These are phyloP conservation scores for Eucalyptus tenuipes DNA, from an alignment of 345 rosid genomes.

Conservation along the genomic window DNA sequence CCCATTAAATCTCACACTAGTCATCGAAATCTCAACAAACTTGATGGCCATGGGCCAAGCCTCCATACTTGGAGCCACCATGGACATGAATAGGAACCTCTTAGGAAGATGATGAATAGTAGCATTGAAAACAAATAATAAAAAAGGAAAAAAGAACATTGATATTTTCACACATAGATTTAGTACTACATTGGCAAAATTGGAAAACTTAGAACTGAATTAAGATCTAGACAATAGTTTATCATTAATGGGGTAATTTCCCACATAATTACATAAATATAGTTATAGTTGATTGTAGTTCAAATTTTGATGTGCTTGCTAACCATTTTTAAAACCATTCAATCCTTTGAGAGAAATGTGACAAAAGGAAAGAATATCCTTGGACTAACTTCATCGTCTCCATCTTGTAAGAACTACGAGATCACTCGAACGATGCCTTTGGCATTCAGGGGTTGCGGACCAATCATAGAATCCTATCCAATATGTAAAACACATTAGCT, in stretches of 20 bases:
- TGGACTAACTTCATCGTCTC: rapidly evolving
- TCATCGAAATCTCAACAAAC: neutral
- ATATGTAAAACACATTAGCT: neutral
- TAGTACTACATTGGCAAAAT: neutral
- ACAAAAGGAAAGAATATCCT: neutral
- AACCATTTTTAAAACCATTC: neutral
- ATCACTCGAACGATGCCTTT: rapidly evolving
- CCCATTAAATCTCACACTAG: no score
- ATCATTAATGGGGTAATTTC: neutral
- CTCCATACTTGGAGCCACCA: neutral
- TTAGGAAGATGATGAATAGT: neutral
- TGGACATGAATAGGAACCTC: neutral
- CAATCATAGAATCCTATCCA: neutral
- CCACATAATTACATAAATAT: neutral
- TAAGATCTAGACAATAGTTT: neutral
- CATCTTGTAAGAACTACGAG: neutral
- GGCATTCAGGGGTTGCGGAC: rapidly evolving
- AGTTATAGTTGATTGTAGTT: neutral
- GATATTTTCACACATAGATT: neutral
- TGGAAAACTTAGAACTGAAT: neutral
- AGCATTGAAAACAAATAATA: neutral
- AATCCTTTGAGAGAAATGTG: neutral
- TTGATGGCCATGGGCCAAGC: neutral
- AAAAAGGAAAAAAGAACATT: no score
- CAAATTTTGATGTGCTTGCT: neutral